These are phyloP conservation scores for Hemileccinum rubropunctum DNA, from an alignment of 768 basidiomycete genomes.

Conservation along the genomic window DNA sequence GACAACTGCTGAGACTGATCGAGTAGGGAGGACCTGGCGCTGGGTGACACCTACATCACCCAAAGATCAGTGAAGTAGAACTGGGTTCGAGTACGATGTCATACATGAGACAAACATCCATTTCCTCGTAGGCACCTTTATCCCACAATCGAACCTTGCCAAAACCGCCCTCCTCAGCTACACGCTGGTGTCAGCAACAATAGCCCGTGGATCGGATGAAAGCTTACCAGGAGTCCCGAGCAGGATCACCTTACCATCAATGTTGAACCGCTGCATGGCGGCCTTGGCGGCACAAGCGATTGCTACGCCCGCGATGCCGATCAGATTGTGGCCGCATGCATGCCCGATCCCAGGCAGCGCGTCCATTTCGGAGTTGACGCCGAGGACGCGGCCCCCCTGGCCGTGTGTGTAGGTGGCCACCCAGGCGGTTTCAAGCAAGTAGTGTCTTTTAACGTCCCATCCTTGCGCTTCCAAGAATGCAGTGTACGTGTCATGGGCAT, in stretches of 20 bases:
- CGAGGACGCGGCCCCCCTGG: slow-evolving; percentile 64
- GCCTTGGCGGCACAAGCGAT: slow-evolving; percentile 67
- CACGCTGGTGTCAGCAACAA: neutral
- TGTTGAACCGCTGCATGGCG: slow-evolving; percentile 57
- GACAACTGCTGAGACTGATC: slow-evolving; percentile 59
- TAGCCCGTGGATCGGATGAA: neutral
- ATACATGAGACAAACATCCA: slow-evolving; percentile 77
- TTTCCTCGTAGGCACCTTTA: slow-evolving; percentile 68
- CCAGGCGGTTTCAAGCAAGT: slow-evolving; percentile 75
- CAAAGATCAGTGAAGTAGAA: neutral
- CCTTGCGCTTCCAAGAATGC: slow-evolving; percentile 63
- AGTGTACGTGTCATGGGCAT: slow-evolving; percentile 71
- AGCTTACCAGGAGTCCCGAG: slow-evolving; percentile 73
- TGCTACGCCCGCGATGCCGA: slow-evolving; percentile 73
- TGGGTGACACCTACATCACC: slow-evolving; percentile 65
- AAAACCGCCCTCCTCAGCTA: slow-evolving; percentile 76
- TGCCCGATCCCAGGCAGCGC: slow-evolving; percentile 61
- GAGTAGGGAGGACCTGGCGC: slow-evolving; percentile 73
- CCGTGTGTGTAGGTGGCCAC: slow-evolving; percentile 66
- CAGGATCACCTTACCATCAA: slow-evolving; percentile 66
- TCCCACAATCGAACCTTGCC: slow-evolving; percentile 74
- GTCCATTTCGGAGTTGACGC: slow-evolving; percentile 82
- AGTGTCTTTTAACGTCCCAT: slow-evolving; percentile 60
- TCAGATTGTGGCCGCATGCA: slow-evolving; percentile 82
- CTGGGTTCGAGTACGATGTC: slow-evolving; percentile 5